Conservation (phyloP, 169 alveolate genomes). For the Plasmodium ovale region DNA sequence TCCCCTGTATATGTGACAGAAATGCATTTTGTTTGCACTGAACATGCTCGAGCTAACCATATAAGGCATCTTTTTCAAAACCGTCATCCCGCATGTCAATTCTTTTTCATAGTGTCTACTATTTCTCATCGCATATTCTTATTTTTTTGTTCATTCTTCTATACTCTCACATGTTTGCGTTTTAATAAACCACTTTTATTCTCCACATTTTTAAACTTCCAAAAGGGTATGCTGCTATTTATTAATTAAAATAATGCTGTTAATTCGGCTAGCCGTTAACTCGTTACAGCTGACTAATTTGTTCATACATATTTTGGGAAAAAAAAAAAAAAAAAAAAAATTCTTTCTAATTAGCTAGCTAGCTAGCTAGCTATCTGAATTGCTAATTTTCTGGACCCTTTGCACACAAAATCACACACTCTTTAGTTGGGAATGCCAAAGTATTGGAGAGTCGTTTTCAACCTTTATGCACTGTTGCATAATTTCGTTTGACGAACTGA, state of each 20-base stretch:
- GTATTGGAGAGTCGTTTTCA: constrained; percentile 28
- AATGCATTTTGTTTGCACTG: no score
- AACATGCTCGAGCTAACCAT: no score
- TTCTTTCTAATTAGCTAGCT: not conserved
- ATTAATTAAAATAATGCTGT: no score
- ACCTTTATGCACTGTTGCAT: constrained; percentile 11
- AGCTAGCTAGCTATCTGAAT: no score
- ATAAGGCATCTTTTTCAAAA: no score
- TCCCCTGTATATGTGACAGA: no score
- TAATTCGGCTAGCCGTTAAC: not conserved
- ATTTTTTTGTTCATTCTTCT: not conserved
- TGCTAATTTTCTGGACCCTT: not conserved
- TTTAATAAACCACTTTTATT: not conserved
- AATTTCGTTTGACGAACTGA: constrained; percentile 72
- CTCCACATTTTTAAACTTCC: not conserved
- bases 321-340: not conserved
- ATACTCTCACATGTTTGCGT: not conserved
- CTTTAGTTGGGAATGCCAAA: constrained; percentile 35
- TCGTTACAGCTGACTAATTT: no score
- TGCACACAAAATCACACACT: not conserved
- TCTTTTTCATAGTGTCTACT: no score
- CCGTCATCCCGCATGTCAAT: no score
- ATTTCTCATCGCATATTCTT: not conserved
- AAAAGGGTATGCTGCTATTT: no score
- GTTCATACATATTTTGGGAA: not conserved